Evolutionary conservation across 2,329 filamentous ascomycete genomes (phyloP).

Genomic region (Sporothrix euskadiensis): DNA sequence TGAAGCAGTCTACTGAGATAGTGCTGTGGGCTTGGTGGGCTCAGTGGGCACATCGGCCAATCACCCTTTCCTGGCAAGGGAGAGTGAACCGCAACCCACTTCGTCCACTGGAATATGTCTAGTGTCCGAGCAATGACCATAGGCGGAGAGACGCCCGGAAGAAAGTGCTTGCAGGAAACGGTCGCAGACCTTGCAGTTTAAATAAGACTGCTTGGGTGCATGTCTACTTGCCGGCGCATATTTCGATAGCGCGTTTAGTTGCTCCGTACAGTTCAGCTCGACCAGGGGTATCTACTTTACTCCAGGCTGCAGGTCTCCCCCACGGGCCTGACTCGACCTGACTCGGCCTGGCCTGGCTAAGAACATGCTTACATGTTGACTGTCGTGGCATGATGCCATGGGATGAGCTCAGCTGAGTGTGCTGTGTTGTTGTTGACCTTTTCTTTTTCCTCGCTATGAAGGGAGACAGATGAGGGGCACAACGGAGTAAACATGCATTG

Average conservation of each 20-base stretch:
- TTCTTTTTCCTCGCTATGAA: neutral
- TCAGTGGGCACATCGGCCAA: neutral
- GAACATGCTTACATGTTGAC: neutral
- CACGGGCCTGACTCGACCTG: neutral
- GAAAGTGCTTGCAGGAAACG: neutral
- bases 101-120: neutral
- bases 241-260: neutral
- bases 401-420: neutral
- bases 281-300: neutral
- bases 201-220: neutral
- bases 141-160: neutral
- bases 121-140: no score
- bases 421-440: neutral
- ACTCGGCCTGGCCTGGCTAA: neutral
- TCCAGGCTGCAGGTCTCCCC: neutral
- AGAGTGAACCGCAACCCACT: neutral
- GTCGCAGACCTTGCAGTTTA: neutral
- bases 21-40: conserved; percentile 6
- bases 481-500: neutral
- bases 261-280: neutral
- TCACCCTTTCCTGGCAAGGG: neutral
- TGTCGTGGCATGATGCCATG: conserved; percentile 17
- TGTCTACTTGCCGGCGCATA: neutral
- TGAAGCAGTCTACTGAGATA: neutral
- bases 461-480: no score